These are phyloP conservation scores for Amniculicola lignicola DNA, from an alignment of 495 filamentous ascomycete genomes.

Conservation along the genomic window DNA sequence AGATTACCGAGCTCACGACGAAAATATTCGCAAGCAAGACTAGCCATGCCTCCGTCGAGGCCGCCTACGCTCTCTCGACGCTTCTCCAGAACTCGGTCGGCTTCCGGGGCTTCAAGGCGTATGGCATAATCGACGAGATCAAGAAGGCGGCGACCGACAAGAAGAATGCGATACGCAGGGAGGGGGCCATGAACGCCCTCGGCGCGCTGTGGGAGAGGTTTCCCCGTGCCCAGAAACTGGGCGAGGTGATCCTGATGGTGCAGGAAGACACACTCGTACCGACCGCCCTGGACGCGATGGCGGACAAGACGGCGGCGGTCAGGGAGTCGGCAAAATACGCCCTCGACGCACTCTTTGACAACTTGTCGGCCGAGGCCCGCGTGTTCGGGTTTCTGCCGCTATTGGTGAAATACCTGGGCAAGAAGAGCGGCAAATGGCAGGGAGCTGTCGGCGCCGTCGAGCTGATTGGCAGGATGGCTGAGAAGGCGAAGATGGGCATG, in stretches of 20 bases:
- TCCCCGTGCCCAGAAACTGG: slow-evolving; percentile 69
- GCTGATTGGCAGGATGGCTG: slow-evolving; percentile 84
- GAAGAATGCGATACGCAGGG: slow-evolving; percentile 81
- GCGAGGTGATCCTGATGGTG: slow-evolving; percentile 75
- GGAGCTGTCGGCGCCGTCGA: slow-evolving; percentile 81
- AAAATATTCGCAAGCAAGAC: slow-evolving; percentile 76
- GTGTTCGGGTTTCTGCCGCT: slow-evolving; percentile 75
- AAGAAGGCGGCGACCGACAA: slow-evolving; percentile 90
- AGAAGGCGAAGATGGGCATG: slow-evolving; percentile 81
- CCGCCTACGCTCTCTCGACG: slow-evolving; percentile 76
- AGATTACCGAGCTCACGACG: slow-evolving; percentile 68
- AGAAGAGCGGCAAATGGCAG: slow-evolving; percentile 89
- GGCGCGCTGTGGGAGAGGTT: slow-evolving; percentile 91
- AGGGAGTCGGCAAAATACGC: slow-evolving; percentile 92
- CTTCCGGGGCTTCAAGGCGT: slow-evolving; percentile 66
- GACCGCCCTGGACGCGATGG: slow-evolving; percentile 75
- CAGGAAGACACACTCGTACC: slow-evolving; percentile 72
- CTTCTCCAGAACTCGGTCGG: slow-evolving; percentile 75
- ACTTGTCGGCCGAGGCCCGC: slow-evolving; percentile 75
- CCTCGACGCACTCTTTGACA: slow-evolving; percentile 78
- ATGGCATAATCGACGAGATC: slow-evolving; percentile 67
- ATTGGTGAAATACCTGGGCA: slow-evolving; percentile 69
- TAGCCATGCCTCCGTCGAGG: slow-evolving; percentile 83
- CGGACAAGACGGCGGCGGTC: slow-evolving; percentile 87
- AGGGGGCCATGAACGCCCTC: slow-evolving; percentile 92